These are phyloP conservation scores for Fusarium pseudonygamai DNA, from an alignment of 2,329 filamentous ascomycete species.

Conservation along the genomic window DNA sequence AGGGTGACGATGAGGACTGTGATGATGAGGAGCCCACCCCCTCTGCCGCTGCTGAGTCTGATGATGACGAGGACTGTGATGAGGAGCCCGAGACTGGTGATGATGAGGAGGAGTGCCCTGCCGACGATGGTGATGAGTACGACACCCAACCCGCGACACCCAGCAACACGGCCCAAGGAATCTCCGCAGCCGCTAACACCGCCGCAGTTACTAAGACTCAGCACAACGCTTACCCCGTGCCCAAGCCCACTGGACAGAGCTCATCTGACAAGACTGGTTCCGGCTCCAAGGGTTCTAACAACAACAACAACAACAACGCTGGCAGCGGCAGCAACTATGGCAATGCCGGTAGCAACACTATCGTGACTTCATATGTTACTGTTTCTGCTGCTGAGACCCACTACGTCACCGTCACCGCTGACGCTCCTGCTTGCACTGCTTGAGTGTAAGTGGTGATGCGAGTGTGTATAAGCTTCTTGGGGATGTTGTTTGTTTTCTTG, in stretches of 20 bases:
- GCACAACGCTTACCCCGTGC: neutral
- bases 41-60: conserved; percentile 4
- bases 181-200: conserved; percentile 1
- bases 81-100: conserved; percentile 7
- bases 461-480: neutral
- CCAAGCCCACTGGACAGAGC: conserved; percentile 1
- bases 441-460: neutral
- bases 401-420: conserved; percentile 25
- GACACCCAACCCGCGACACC: neutral
- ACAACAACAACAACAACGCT: neutral
- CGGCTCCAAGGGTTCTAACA: neutral
- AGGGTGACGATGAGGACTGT: conserved; percentile 29
- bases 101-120: conserved; percentile 33
- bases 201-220: neutral
- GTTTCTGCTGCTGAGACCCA: conserved; percentile 4
- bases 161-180: neutral
- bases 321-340: neutral
- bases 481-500: neutral
- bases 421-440: conserved; percentile 23
- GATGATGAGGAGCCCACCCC: conserved; percentile 7
- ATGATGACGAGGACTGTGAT: conserved; percentile 31
- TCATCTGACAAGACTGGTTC: neutral
- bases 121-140: conserved; percentile 29
- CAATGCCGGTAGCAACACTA: neutral
- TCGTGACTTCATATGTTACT: conserved; percentile 31